A percentile compares a stretch with the other conserved stretches of the same genome.
These are phyloP conservation scores for Leccinellum rugosiceps DNA, from an alignment of 768 basidiomycete genomes.

Conservation along the genomic window DNA sequence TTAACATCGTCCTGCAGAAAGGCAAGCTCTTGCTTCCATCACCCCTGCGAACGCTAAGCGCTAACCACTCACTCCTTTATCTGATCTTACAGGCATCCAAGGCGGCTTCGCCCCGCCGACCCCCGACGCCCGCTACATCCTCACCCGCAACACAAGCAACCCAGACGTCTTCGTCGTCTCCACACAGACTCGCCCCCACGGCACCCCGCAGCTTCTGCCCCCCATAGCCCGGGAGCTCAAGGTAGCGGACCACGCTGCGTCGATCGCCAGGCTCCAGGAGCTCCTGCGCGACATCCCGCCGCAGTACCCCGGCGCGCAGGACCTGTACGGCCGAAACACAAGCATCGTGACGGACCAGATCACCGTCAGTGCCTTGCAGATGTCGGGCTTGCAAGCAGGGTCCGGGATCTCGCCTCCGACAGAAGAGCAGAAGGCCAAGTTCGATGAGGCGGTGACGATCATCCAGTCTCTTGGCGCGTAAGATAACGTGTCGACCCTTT, in stretches of 20 bases:
- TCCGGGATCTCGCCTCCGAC: slow-evolving; percentile 46
- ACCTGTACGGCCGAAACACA: slow-evolving; percentile 69
- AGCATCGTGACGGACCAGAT: slow-evolving; percentile 44
- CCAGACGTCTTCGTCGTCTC: slow-evolving; percentile 41
- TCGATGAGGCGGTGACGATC: slow-evolving; percentile 67
- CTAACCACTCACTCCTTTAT: not conserved
- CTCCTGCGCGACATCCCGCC: slow-evolving; percentile 52
- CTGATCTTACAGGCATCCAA: slow-evolving; percentile 47
- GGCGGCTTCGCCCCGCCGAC: slow-evolving; percentile 76
- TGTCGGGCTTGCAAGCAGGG: slow-evolving; percentile 54
- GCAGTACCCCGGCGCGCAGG: slow-evolving; percentile 51
- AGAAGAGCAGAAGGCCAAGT: slow-evolving; percentile 61
- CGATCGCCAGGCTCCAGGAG: slow-evolving; percentile 39
- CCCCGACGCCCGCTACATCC: slow-evolving; percentile 50
- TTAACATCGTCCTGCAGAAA: slow-evolving; percentile 43
- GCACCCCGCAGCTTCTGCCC: slow-evolving; percentile 43
- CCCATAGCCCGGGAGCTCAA: slow-evolving; percentile 49
- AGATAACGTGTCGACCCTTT: not conserved
- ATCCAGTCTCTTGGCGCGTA: slow-evolving; percentile 38
- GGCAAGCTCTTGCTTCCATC: slow-evolving; percentile 34
- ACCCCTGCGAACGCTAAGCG: not conserved
- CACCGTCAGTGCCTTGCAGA: not conserved
- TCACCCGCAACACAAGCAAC: slow-evolving; percentile 40
- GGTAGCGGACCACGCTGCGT: slow-evolving; percentile 6
- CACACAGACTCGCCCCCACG: slow-evolving; percentile 46